Conservation (phyloP, 257 asterid genomes). For the Anisodus tanguticus region DNA sequence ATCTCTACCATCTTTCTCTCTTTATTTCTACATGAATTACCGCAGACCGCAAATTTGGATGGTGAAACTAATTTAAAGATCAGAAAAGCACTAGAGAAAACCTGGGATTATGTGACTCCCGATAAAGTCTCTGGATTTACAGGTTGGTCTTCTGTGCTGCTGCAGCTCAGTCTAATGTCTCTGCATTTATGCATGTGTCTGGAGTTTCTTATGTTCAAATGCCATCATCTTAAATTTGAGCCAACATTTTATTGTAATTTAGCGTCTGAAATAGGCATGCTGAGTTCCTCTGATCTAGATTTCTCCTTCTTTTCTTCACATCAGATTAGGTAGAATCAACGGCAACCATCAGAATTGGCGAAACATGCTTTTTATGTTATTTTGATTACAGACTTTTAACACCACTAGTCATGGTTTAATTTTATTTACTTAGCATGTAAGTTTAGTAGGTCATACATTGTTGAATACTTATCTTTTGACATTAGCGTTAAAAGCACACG, state of each 20-base stretch:
- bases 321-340: not conserved
- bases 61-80: constrained; percentile 99
- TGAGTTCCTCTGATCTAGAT: not conserved
- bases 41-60: constrained; percentile 97
- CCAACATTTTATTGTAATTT: constrained; percentile 24
- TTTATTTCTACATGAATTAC: constrained; percentile 31
- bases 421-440: constrained; percentile 9
- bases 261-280: not conserved
- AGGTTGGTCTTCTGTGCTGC: constrained; percentile 58
- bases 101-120: constrained; percentile 92
- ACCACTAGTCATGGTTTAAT: not conserved
- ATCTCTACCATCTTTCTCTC: constrained; percentile 26
- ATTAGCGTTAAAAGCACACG: not conserved
- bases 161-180: constrained; percentile 34
- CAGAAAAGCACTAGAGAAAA: constrained; percentile 93
- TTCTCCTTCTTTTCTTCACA: constrained; percentile 17
- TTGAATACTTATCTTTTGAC: constrained; percentile 2
- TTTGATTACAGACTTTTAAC: not conserved
- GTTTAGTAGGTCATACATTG: not conserved
- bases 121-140: constrained; percentile 83
- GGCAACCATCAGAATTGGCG: not conserved
- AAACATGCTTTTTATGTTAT: constrained; percentile 15
- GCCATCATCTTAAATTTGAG: constrained; percentile 2
- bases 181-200: constrained; percentile 24
- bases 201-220: constrained; percentile 19